Conservation (phyloP, 768 basidiomycete species). For the Pholiota microspora region DNA sequence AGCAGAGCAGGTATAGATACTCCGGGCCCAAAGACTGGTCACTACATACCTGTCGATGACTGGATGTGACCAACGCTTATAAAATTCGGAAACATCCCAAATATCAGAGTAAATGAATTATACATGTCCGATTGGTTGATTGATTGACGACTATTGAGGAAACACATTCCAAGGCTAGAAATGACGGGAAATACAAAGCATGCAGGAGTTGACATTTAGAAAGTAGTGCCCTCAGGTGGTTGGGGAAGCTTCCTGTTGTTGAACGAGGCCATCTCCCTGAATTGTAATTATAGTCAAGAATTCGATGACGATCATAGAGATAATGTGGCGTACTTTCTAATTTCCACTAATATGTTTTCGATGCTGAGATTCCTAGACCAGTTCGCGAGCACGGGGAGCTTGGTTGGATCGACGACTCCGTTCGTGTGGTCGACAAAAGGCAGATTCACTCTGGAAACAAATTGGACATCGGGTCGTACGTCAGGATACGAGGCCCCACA, state of each 20-base stretch:
- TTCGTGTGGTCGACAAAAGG: slow-evolving; percentile 80
- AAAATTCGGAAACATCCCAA: no score
- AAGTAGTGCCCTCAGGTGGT: slow-evolving; percentile 83
- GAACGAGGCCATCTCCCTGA: slow-evolving; percentile 92
- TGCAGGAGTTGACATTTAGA: slow-evolving; percentile 31
- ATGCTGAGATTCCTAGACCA: slow-evolving; percentile 82
- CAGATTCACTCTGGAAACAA: slow-evolving; percentile 87
- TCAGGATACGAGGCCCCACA: slow-evolving; percentile 82
- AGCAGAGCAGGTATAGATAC: no score
- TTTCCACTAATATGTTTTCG: slow-evolving; percentile 89
- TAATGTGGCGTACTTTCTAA: slow-evolving; percentile 67
- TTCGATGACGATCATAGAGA: neutral
- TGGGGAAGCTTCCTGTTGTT: slow-evolving; percentile 93
- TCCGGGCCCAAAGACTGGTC: no score
- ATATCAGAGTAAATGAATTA: neutral
- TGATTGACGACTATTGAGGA: neutral
- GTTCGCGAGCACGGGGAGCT: slow-evolving; percentile 66
- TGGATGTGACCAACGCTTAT: no score
- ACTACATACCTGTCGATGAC: no score
- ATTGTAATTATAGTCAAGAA: neutral
- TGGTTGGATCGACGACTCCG: slow-evolving; percentile 76
- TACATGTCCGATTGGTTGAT: neutral
- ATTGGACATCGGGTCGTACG: slow-evolving; percentile 73
- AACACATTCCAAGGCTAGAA: neutral
- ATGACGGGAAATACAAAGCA: neutral